phyloP scores from a whole-genome alignment of 2,329 filamentous ascomycete genomes.

The Xylariaceae sp. region DNA sequence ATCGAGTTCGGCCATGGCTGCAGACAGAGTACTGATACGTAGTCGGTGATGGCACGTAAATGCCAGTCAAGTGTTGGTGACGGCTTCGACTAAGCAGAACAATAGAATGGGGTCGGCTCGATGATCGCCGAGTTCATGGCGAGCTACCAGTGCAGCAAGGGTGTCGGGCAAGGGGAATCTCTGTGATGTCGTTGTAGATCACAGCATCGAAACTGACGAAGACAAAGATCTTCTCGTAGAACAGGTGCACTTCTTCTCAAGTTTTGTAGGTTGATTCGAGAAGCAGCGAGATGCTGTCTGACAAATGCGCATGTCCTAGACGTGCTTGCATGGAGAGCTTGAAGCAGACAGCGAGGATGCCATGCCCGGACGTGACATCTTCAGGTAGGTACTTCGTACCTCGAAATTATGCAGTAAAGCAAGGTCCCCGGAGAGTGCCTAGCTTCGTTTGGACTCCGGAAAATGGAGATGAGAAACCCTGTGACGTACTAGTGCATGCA shows the following conservation, averaged over 20 bases:
- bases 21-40: constrained; percentile 7
- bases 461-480: too few species aligned
- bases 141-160: not conserved
- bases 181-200: not conserved
- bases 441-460: too few species aligned
- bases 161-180: not conserved
- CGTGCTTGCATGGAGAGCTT: too few species aligned
- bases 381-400: too few species aligned
- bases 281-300: not conserved
- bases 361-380: too few species aligned
- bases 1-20: constrained; percentile 63
- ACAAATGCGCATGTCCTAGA: not conserved
- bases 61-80: not conserved
- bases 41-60: constrained; percentile 3
- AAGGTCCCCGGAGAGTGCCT: too few species aligned
- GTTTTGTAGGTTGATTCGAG: too few species aligned
- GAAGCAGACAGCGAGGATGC: too few species aligned
- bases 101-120: not conserved
- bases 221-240: not conserved
- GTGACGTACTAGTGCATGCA: not conserved
- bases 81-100: not conserved
- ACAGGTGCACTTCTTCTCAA: too few species aligned
- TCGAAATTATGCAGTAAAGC: too few species aligned
- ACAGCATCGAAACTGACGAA: not conserved
- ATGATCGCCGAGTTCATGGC: not conserved